Percentiles rank a stretch among this genome's conserved stretches.
These are phyloP conservation scores for Fragaria nilgerrensis DNA, from an alignment of 306 rosid species.

Conservation along the genomic window DNA sequence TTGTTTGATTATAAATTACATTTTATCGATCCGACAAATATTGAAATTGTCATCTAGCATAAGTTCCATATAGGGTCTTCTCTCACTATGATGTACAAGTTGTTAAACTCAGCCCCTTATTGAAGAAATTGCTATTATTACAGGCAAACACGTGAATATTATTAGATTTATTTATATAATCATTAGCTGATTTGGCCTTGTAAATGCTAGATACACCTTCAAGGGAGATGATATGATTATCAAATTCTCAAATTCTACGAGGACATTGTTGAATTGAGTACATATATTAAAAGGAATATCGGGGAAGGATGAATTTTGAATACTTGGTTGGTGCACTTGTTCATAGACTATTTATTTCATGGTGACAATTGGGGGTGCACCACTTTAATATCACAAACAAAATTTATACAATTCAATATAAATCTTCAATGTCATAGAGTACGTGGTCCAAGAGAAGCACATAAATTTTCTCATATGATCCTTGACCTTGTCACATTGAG, in stretches of 20 bases:
- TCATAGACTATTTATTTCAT: slow-evolving; percentile 9
- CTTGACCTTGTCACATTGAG: slow-evolving; percentile 3
- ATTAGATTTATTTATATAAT: no score
- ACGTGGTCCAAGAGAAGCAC: not conserved
- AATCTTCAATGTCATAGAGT: not conserved
- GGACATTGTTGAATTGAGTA: not conserved
- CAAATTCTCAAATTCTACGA: not conserved
- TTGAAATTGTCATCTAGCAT: no score
- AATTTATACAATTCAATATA: not conserved
- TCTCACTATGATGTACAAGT: no score
- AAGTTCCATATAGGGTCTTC: no score
- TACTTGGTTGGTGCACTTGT: slow-evolving; percentile 10
- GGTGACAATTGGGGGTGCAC: slow-evolving; percentile 2
- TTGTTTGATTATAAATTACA: no score
- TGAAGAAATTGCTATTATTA: no score
- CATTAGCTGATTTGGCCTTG: not conserved
- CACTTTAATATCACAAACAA: not conserved
- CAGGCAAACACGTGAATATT: no score
- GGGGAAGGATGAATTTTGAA: not conserved
- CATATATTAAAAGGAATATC: not conserved
- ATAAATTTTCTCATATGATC: not conserved
- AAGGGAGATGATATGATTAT: not conserved
- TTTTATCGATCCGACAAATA: no score
- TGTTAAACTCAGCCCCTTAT: no score
- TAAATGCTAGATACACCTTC: not conserved